A percentile compares a stretch with the other conserved stretches of the same genome.
Evolutionary conservation across 2,329 filamentous ascomycete genomes (phyloP).

Genomic region (Talaromyces sp.): DNA sequence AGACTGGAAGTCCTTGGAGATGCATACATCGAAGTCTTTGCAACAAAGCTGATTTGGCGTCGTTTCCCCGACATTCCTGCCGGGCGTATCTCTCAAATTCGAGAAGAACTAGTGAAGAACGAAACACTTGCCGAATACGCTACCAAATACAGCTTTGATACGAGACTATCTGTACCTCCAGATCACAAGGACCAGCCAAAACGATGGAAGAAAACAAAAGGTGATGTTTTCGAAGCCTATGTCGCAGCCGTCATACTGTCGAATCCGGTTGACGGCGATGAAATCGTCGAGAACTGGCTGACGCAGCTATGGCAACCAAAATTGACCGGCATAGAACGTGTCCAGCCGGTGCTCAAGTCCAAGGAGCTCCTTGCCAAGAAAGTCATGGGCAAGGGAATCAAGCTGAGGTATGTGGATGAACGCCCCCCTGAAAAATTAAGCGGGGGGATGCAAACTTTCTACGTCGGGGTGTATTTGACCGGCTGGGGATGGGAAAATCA

Average conservation of each 20-base stretch:
- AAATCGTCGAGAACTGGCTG: conserved; percentile 63
- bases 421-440: conserved; percentile 24
- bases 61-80: conserved; percentile 61
- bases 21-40: conserved; percentile 72
- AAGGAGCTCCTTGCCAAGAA: conserved; percentile 50
- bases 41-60: conserved; percentile 67
- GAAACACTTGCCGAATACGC: conserved; percentile 67
- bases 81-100: conserved; percentile 67
- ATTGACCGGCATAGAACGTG: conserved; percentile 37
- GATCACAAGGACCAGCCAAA: conserved; percentile 42
- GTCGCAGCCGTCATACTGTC: conserved; percentile 71
- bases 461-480: conserved; percentile 42
- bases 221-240: conserved; percentile 88
- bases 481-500: conserved; percentile 42
- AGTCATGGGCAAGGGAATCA: conserved; percentile 54
- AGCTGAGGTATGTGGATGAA: conserved; percentile 54
- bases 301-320: conserved; percentile 66
- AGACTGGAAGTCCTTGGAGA: conserved; percentile 85
- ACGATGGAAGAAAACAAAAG: conserved; percentile 66
- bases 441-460: conserved; percentile 36
- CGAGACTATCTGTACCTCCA: conserved; percentile 46
- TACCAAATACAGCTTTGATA: conserved; percentile 63
- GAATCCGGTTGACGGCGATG: conserved; percentile 57
- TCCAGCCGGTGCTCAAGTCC: conserved; percentile 30
- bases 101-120: conserved; percentile 77